phyloP scores from a whole-genome alignment of 352 stramenopile genomes.

The Pythium folliculosum region DNA sequence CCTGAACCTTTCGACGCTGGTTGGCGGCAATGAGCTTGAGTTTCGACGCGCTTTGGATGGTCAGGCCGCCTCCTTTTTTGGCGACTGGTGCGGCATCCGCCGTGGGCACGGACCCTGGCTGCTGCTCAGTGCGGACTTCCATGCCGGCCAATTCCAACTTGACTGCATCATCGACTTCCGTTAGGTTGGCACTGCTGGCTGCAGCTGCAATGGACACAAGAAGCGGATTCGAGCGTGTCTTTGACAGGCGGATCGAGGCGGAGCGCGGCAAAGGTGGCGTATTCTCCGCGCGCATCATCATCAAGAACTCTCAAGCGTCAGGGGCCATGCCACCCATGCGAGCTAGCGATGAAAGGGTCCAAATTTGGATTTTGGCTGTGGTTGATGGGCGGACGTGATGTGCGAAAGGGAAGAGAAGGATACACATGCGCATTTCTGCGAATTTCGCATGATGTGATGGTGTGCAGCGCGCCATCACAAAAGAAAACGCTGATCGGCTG shows the following conservation, averaged over 20 bases:
- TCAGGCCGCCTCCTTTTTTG: constrained; percentile 1
- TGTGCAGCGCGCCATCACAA: neutral
- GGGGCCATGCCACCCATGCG: neutral
- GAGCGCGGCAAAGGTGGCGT: neutral
- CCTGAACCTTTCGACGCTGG: constrained; percentile 21
- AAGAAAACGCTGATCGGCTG: neutral
- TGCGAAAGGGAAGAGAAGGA: neutral
- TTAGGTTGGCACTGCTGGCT: neutral
- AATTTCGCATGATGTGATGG: neutral
- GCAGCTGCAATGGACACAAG: neutral
- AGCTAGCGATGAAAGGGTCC: neutral
- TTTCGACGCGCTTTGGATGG: constrained; percentile 21
- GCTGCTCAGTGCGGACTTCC: neutral
- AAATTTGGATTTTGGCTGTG: constrained; percentile 8
- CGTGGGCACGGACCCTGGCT: neutral
- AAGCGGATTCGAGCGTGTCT: neutral
- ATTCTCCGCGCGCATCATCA: constrained; percentile 5
- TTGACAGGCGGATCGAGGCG: constrained; percentile 10
- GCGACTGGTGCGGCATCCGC: no score
- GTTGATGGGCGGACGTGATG: constrained; percentile 2
- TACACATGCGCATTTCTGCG: neutral
- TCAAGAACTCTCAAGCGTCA: neutral
- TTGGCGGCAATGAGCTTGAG: constrained; percentile 27
- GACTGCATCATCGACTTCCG: neutral
- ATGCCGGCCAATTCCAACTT: neutral